These are phyloP conservation scores for Mrakia hoshinonis DNA, from an alignment of 768 basidiomycete species.

Conservation along the genomic window DNA sequence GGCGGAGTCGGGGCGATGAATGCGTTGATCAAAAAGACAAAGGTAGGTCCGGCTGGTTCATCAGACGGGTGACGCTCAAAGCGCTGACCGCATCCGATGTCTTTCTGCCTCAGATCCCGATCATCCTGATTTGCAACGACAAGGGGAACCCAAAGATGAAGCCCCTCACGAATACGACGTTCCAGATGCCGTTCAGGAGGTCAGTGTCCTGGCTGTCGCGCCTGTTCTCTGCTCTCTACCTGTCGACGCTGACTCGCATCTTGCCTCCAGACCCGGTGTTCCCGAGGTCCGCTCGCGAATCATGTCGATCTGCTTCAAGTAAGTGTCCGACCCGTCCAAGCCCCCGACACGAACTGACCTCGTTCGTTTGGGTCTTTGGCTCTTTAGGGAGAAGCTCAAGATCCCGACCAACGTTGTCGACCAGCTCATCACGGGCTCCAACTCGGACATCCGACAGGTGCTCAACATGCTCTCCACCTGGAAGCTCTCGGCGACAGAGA, in stretches of 20 bases:
- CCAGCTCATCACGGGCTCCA: constrained; percentile 75
- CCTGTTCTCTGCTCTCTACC: too few relatives aligned
- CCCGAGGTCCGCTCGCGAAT: constrained; percentile 72
- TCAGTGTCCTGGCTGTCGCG: constrained; percentile 39
- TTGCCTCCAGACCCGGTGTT: constrained; percentile 60
- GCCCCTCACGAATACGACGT: constrained; percentile 65
- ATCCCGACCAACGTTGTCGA: constrained; percentile 85
- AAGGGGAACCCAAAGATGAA: constrained; percentile 78
- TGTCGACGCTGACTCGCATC: background rate
- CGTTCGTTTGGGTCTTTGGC: background rate
- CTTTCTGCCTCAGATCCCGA: constrained; percentile 59
- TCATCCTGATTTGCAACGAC: constrained; percentile 97
- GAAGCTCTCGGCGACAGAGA: constrained; percentile 64
- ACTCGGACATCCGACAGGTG: constrained; percentile 94
- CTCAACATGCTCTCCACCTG: constrained; percentile 97
- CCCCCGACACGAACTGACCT: background rate
- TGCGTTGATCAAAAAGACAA: constrained; percentile 83
- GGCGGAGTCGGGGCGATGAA: constrained; percentile 93
- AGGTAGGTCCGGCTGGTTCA: constrained; percentile 47
- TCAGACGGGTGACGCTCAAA: too few relatives aligned
- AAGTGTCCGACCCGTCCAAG: constrained; percentile 31
- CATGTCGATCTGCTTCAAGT: constrained; percentile 83
- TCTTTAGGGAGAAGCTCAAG: constrained; percentile 75
- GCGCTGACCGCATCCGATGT: background rate
- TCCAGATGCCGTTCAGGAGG: constrained; percentile 67